Percentiles rank a stretch among this genome's conserved stretches.
Conservation (phyloP, 441 rosid species). For the Eutrema salsugineum region DNA sequence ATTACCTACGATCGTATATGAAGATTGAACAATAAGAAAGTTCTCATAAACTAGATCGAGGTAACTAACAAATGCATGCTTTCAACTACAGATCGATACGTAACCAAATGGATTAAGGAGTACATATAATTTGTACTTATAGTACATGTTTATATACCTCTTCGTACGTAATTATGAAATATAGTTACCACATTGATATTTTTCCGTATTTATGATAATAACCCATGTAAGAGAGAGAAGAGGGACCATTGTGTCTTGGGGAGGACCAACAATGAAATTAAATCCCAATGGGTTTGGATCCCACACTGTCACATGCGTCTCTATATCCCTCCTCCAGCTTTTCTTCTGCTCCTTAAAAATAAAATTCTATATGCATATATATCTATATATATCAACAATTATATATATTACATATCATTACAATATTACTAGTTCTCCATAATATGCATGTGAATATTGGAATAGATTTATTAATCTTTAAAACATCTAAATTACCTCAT, state of each 20-base stretch:
- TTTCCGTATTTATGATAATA: slow-evolving; percentile 3
- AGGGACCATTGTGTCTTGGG: slow-evolving; percentile 36
- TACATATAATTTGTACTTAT: slow-evolving; percentile 22
- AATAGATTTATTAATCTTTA: background rate
- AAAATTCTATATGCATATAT: background rate
- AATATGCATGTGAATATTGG: slow-evolving; percentile 6
- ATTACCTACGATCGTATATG: background rate
- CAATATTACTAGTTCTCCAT: background rate
- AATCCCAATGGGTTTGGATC: slow-evolving; percentile 37
- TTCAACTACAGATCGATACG: background rate
- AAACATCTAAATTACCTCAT: background rate
- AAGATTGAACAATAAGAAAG: background rate
- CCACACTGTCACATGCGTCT: slow-evolving; percentile 38
- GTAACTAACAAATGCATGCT: background rate
- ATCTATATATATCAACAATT: background rate
- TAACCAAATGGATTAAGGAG: slow-evolving; percentile 9
- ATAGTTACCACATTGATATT: slow-evolving; percentile 23
- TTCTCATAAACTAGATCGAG: background rate
- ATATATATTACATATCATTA: background rate
- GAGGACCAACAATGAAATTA: slow-evolving; percentile 37
- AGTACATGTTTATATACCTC: slow-evolving; percentile 18
- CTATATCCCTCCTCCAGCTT: slow-evolving; percentile 21
- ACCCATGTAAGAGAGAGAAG: slow-evolving; percentile 22
- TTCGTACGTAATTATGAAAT: slow-evolving; percentile 22
- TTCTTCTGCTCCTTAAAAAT: slow-evolving; percentile 31